Percentiles rank a stretch among this genome's conserved stretches.
Conservation (phyloP, 176 grass and related monocot species). For the Rhynchospora tenuis region DNA sequence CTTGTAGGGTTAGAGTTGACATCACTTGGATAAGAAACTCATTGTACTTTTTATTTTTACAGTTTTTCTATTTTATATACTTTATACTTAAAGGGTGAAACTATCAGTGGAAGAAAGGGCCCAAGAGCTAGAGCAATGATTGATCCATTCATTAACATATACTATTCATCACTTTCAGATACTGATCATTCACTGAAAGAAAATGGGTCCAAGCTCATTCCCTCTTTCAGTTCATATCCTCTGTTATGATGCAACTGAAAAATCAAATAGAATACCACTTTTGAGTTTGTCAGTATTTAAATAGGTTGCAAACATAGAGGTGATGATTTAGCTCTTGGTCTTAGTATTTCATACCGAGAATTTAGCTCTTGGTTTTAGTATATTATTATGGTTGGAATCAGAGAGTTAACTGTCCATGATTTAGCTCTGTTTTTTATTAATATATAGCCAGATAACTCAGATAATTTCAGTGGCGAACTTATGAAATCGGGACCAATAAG, state of each 20-base stretch:
- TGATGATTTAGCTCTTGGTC: not conserved
- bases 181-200: constrained; percentile 47
- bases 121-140: constrained; percentile 58
- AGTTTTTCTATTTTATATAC: not conserved
- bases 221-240: not conserved
- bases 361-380: not conserved
- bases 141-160: constrained; percentile 69
- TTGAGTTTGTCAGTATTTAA: not conserved
- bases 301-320: not conserved
- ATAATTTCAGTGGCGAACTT: not conserved
- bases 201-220: constrained; percentile 11
- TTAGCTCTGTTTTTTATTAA: not conserved
- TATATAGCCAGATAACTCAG: not conserved
- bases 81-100: constrained; percentile 27
- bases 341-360: not conserved
- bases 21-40: not conserved
- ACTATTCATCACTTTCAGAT: constrained; percentile 51
- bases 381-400: not conserved
- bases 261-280: not conserved
- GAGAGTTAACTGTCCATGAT: not conserved
- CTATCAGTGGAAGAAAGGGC: constrained; percentile 36
- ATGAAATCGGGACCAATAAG: not conserved
- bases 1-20: constrained; percentile 9
- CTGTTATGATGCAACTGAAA: not conserved
- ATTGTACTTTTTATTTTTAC: not conserved